A percentile compares a stretch with the other conserved stretches of the same genome.
Evolutionary conservation across 139 green algal genomes (phyloP).

Genomic region (Zygnema cylindricum): DNA sequence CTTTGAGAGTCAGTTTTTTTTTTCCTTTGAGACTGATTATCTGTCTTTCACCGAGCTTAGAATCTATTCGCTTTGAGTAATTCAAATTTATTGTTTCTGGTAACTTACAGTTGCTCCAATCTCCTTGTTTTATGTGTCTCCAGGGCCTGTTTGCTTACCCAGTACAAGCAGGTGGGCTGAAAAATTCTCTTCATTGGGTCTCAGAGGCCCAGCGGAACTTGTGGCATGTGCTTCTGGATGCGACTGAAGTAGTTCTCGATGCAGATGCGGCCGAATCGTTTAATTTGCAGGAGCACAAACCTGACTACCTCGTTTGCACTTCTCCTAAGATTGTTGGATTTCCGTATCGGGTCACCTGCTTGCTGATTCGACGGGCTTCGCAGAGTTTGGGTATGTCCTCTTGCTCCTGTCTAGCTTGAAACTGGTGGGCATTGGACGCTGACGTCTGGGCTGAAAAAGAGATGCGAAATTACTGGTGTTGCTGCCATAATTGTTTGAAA

Average conservation of each 20-base stretch:
- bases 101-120: too few relatives aligned
- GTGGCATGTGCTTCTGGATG: conserved; percentile 54
- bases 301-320: conserved; percentile 41
- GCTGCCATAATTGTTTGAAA: too few relatives aligned
- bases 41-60: too few relatives aligned
- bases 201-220: conserved; percentile 43
- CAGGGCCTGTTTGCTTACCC: conserved; percentile 50
- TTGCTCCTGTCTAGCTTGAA: too few relatives aligned
- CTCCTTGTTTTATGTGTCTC: not conserved
- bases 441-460: too few relatives aligned
- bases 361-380: conserved; percentile 22
- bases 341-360: conserved; percentile 25
- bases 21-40: too few relatives aligned
- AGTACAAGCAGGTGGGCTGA: conserved; percentile 16
- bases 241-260: conserved; percentile 32
- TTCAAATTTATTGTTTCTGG: too few relatives aligned
- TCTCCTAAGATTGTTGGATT: conserved; percentile 45
- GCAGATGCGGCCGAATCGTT: not conserved
- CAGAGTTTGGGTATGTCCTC: conserved; percentile 5
- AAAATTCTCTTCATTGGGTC: conserved; percentile 36
- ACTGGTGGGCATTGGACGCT: too few relatives aligned
- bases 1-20: too few relatives aligned
- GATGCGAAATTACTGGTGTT: too few relatives aligned
- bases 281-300: conserved; percentile 34
- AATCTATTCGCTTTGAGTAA: too few relatives aligned